Conservation (phyloP, 371 early-diverging fungal genomes). For the Rhizopus microsporus region DNA sequence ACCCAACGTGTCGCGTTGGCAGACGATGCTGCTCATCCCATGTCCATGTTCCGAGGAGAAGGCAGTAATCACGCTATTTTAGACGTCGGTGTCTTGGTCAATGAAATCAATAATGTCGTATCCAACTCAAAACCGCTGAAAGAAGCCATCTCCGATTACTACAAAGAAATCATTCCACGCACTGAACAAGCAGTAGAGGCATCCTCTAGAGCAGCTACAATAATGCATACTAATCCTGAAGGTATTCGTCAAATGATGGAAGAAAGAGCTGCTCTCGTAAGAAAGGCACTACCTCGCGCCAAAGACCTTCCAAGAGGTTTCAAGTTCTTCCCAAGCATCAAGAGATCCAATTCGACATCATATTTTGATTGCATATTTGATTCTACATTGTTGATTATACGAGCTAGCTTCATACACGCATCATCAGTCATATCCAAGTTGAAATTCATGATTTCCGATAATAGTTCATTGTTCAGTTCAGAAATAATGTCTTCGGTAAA, state of each 20-base stretch:
- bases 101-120: conserved; percentile 12
- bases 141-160: conserved; percentile 25
- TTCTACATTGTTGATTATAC: conserved; percentile 13
- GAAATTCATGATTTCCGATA: conserved; percentile 12
- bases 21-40: conserved; percentile 22
- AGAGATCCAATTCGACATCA: conserved; percentile 14
- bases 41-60: conserved; percentile 26
- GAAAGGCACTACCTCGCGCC: conserved; percentile 10
- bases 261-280: too few species aligned
- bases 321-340: conserved; percentile 15
- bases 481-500: conserved; percentile 18
- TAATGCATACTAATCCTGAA: not conserved
- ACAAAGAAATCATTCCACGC: conserved; percentile 28
- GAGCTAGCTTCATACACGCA: conserved; percentile 13
- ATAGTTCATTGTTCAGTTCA: conserved; percentile 13
- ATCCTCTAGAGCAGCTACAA: conserved; percentile 22
- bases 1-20: conserved; percentile 5
- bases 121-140: conserved; percentile 14
- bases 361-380: conserved; percentile 15
- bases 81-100: conserved; percentile 23
- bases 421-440: conserved; percentile 13
- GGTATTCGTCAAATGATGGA: too few species aligned
- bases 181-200: conserved; percentile 28
- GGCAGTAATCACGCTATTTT: conserved; percentile 39
- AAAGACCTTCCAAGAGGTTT: conserved; percentile 11